Conservation (phyloP, 2,329 filamentous ascomycete genomes). For the Colletotrichum orchidophilum region DNA sequence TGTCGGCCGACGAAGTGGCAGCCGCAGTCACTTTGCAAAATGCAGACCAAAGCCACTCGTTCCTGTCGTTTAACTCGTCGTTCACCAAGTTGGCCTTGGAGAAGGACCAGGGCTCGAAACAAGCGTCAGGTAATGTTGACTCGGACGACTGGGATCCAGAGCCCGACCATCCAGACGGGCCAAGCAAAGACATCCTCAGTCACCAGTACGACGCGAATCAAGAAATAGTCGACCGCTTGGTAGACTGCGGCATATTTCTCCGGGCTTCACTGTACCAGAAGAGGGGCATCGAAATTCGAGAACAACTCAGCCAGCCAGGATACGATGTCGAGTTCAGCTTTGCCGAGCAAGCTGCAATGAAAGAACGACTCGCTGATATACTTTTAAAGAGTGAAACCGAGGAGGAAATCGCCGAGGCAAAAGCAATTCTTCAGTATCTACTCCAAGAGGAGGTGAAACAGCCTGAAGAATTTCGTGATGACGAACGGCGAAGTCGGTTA, state of each 20-base stretch:
- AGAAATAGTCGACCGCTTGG: constrained; percentile 36
- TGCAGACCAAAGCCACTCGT: constrained; percentile 2
- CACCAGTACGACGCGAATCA: constrained; percentile 38
- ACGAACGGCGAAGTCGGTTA: constrained; percentile 33
- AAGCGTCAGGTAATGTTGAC: not conserved
- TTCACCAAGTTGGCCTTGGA: not conserved
- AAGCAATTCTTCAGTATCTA: constrained; percentile 35
- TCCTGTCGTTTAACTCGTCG: constrained; percentile 1
- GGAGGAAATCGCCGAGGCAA: constrained; percentile 36
- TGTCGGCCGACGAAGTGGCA: constrained; percentile 40
- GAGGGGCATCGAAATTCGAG: constrained; percentile 37
- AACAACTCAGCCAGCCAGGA: constrained; percentile 32
- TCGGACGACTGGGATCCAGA: constrained; percentile 39
- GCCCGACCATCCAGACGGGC: constrained; percentile 34
- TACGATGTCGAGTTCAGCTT: constrained; percentile 25
- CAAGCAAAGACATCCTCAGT: constrained; percentile 36
- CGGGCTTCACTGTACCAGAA: constrained; percentile 39
- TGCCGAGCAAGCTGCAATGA: constrained; percentile 37
- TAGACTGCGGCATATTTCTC: constrained; percentile 36
- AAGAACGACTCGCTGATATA: constrained; percentile 41
- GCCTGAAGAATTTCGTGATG: constrained; percentile 31
- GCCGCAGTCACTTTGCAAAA: constrained; percentile 37
- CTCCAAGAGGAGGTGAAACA: constrained; percentile 34
- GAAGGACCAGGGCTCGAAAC: not conserved
- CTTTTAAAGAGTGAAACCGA: constrained; percentile 36